Percentiles rank a stretch among this genome's conserved stretches.
phyloP scores from a whole-genome alignment of 257 asterid species.

The Nicotiana otophora region DNA sequence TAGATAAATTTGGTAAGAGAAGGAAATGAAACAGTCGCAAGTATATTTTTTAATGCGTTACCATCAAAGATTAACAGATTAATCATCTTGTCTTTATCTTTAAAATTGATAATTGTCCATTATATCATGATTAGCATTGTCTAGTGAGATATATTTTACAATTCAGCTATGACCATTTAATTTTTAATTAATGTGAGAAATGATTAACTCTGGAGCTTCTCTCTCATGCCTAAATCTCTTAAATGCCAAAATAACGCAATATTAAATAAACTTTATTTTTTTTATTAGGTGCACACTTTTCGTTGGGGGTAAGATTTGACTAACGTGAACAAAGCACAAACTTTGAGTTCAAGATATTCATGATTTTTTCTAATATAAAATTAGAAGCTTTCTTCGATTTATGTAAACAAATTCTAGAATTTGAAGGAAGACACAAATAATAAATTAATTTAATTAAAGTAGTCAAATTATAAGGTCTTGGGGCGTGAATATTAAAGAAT shows the following conservation, averaged over 20 bases:
- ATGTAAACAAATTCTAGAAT: neutral
- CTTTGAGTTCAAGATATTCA: slow-evolving; percentile 9
- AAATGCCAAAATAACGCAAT: neutral
- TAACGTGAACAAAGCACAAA: slow-evolving; percentile 5
- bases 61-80: neutral
- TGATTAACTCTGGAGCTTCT: neutral
- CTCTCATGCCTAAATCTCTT: neutral
- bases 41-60: neutral
- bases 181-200: neutral
- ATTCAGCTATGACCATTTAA: neutral
- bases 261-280: neutral
- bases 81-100: slow-evolving; percentile 3
- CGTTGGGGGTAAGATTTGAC: slow-evolving; percentile 14
- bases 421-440: neutral
- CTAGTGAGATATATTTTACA: neutral
- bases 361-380: neutral
- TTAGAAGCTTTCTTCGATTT: neutral
- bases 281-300: slow-evolving; percentile 8
- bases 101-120: neutral
- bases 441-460: neutral
- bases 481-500: slow-evolving; percentile 60
- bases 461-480: slow-evolving; percentile 10
- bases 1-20: neutral
- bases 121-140: neutral
- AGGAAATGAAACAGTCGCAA: neutral